Evolutionary conservation across 345 rosid species (phyloP), one percentile per base, ranked within the genome.

Genomic region (Arabidopsis suecica): DNA sequence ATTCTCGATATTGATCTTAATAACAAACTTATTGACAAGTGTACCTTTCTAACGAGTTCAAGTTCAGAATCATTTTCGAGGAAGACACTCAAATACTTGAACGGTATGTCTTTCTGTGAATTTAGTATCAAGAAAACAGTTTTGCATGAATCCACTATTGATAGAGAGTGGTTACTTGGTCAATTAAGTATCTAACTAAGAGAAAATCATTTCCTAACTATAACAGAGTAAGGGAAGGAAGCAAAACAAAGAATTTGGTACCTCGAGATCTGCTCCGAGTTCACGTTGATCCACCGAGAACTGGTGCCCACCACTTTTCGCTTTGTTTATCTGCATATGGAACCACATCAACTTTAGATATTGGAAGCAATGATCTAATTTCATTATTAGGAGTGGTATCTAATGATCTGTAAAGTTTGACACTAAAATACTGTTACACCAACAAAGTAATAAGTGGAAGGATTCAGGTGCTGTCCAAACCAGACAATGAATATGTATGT

Each of bases 201-300:
- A 36, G 38, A 36, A 6, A 36, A 36, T 5, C 37, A 34, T 1
- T 34, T 34, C 7, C 7, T 6, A 34, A 36, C 8, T 36, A 36
- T 36, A 20, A 36, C 38, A 36, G 38, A 36, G 9, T 7, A 36
- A 36, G 38, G 38, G 38, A 9, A 36, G 7, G 9, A 36, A 20
- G 22, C n/a, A 30, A 54, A 30, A 63, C 40, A 61, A 73, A 22
- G 56, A 42, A 58, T 50, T 32, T 34, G 63, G 23, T 84, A 87
- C 97, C 98, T 93, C 97, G 3, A 93, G 86, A 82, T 93, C 88
- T 73, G 97, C 93, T 68, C 96, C 96, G 42, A 73, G 77, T 76
- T 75, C 65, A 73, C 86, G 80, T 63, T 87, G 94, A 63, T 83
- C 82, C 57, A 86, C 90, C 18, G 82, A 34, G 38, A 85, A 66